Percentiles rank a stretch among this genome's conserved stretches.
phyloP scores from a whole-genome alignment of 2,329 filamentous ascomycete species.

The Apiospora arundinis region DNA sequence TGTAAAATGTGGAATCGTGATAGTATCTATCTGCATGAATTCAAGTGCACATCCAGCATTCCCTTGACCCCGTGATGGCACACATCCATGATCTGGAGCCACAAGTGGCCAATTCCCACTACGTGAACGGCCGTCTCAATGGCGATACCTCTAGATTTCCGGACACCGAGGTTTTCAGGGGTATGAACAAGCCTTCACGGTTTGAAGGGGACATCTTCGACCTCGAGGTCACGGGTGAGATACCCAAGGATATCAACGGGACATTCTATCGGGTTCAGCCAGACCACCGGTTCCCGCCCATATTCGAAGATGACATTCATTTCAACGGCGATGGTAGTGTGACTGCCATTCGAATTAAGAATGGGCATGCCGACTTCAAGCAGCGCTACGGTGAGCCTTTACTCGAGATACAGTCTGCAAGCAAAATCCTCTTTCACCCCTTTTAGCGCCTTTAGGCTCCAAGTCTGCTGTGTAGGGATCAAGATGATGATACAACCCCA shows the following conservation, averaged over 20 bases:
- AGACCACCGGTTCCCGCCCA: slow-evolving; percentile 59
- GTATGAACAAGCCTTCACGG: slow-evolving; percentile 46
- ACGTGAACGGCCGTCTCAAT: slow-evolving; percentile 37
- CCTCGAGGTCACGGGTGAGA: slow-evolving; percentile 48
- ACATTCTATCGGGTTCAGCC: slow-evolving; percentile 59
- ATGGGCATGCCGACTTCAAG: slow-evolving; percentile 50
- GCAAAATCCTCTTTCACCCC: neutral
- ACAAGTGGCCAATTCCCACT: slow-evolving; percentile 39
- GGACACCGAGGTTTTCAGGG: slow-evolving; percentile 40
- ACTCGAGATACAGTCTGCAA: neutral
- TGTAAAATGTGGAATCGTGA: neutral
- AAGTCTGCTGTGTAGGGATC: neutral
- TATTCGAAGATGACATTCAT: slow-evolving; percentile 58
- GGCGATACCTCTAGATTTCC: slow-evolving; percentile 42
- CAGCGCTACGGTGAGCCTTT: slow-evolving; percentile 41
- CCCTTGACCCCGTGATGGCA: slow-evolving; percentile 36
- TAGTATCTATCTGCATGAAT: neutral
- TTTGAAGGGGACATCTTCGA: slow-evolving; percentile 49
- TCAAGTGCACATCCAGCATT: neutral
- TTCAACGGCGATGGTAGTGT: slow-evolving; percentile 46
- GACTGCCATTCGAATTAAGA: slow-evolving; percentile 47
- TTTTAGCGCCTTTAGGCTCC: neutral
- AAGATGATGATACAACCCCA: neutral
- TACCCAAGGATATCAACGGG: slow-evolving; percentile 52
- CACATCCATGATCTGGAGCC: slow-evolving; percentile 44